Evolutionary conservation across 2,329 filamentous ascomycete genomes (phyloP).

Genomic region (Claviceps digitariae): DNA sequence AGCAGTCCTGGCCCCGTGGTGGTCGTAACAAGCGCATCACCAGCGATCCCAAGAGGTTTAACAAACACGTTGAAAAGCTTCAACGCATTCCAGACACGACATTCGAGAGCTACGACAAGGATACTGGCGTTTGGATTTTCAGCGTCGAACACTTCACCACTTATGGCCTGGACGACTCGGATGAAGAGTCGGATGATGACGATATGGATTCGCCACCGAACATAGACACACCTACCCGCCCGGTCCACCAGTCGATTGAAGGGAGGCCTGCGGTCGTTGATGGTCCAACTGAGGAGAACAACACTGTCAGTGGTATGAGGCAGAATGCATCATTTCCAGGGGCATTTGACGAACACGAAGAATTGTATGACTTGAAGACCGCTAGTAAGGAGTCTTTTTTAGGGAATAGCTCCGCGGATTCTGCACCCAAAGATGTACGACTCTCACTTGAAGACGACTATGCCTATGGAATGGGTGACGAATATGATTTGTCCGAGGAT

Average conservation of each 20-base stretch:
- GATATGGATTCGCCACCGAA: slow-evolving; percentile 16
- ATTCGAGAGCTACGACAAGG: slow-evolving; percentile 66
- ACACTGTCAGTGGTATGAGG: slow-evolving; percentile 41
- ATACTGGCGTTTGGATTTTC: slow-evolving; percentile 82
- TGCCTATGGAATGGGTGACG: slow-evolving; percentile 46
- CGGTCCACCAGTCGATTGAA: slow-evolving; percentile 9
- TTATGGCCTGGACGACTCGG: slow-evolving; percentile 74
- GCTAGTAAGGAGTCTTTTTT: slow-evolving; percentile 68
- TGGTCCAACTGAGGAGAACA: slow-evolving; percentile 31
- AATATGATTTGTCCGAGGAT: slow-evolving; percentile 61
- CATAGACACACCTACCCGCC: neutral
- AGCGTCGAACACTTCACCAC: slow-evolving; percentile 93
- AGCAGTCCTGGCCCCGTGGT: slow-evolving; percentile 80
- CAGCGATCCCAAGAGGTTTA: slow-evolving; percentile 48
- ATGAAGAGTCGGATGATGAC: slow-evolving; percentile 54
- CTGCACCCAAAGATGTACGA: slow-evolving; percentile 47
- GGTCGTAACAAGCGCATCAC: slow-evolving; percentile 41
- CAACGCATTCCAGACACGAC: slow-evolving; percentile 67
- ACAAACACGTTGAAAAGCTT: slow-evolving; percentile 73
- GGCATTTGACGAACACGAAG: slow-evolving; percentile 56
- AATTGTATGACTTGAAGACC: slow-evolving; percentile 42
- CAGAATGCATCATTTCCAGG: slow-evolving; percentile 52
- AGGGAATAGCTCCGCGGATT: slow-evolving; percentile 81
- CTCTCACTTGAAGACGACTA: slow-evolving; percentile 48
- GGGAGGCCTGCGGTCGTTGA: slow-evolving; percentile 11